Conservation (phyloP, 1,284 basidiomycete genomes). For the Cutaneotrichosporon cutaneum region DNA sequence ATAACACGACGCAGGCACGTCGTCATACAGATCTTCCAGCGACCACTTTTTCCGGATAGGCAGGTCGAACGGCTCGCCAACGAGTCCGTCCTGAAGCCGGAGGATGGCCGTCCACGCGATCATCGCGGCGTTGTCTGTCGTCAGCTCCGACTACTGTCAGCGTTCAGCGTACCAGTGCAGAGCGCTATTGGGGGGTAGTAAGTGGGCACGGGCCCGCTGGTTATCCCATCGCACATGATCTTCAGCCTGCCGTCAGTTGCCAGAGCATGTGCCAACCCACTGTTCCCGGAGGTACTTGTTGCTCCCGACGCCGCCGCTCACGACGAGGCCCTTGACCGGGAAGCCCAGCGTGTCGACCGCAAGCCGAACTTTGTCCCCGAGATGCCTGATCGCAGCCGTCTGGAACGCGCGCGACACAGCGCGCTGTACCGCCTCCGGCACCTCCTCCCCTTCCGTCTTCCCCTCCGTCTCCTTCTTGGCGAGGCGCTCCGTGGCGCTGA, state of each 20-base stretch:
- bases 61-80: slow-evolving; percentile 56
- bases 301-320: slow-evolving; percentile 87
- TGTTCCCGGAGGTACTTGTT: slow-evolving; percentile 67
- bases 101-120: slow-evolving; percentile 85
- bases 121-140: slow-evolving; percentile 88
- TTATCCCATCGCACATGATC: slow-evolving; percentile 23
- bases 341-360: slow-evolving; percentile 57
- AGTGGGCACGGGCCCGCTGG: slow-evolving; percentile 48
- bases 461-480: slow-evolving; percentile 9
- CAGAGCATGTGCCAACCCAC: slow-evolving; percentile 53
- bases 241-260: slow-evolving; percentile 23
- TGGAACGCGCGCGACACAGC: slow-evolving; percentile 71
- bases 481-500: slow-evolving; percentile 59
- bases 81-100: slow-evolving; percentile 65
- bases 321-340: slow-evolving; percentile 63
- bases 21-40: slow-evolving; percentile 59
- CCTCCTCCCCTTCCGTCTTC: slow-evolving; percentile 4
- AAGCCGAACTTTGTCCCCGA: slow-evolving; percentile 69
- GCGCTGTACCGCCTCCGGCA: slow-evolving; percentile 27
- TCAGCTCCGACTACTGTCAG: neutral
- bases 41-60: slow-evolving; percentile 51
- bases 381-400: slow-evolving; percentile 65
- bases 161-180: slow-evolving; percentile 60
- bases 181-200: slow-evolving; percentile 65
- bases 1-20: slow-evolving; percentile 21